phyloP scores from a whole-genome alignment of 805 yeast genomes.

The Suhomyces sp. region DNA sequence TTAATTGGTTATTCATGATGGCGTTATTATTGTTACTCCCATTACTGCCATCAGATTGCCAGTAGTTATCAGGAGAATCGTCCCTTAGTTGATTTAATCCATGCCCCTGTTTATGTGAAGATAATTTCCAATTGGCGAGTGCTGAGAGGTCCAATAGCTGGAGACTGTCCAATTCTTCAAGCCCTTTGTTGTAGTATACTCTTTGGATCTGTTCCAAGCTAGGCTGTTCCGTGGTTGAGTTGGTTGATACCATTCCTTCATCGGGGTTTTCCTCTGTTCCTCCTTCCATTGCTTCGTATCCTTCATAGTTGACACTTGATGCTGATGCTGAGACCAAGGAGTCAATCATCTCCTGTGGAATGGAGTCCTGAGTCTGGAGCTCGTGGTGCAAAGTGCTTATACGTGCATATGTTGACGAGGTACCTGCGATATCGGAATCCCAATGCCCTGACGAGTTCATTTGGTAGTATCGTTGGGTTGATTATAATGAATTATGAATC shows the following conservation, averaged over 20 bases:
- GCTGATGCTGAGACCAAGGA: constrained; percentile 20
- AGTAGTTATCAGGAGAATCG: constrained; percentile 67
- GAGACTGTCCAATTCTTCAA: constrained; percentile 52
- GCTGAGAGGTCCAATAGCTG: constrained; percentile 76
- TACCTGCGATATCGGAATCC: constrained; percentile 16
- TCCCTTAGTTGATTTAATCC: constrained; percentile 73
- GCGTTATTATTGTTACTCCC: constrained; percentile 27
- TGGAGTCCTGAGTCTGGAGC: constrained; percentile 27
- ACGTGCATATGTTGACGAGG: constrained; percentile 5
- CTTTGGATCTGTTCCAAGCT: constrained; percentile 40
- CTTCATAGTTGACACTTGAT: constrained; percentile 7
- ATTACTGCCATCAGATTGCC: constrained; percentile 90
- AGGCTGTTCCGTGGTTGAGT: constrained; percentile 27
- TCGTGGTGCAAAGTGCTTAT: constrained; percentile 20
- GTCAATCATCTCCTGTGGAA: constrained; percentile 30
- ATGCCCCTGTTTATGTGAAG: constrained; percentile 70
- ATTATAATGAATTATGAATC: too few relatives aligned
- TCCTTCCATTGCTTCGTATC: constrained; percentile 4
- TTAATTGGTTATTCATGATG: constrained; percentile 34
- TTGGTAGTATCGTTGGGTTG: too few relatives aligned
- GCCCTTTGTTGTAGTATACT: constrained; percentile 45
- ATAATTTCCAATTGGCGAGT: constrained; percentile 80
- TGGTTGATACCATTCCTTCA: constrained; percentile 9
- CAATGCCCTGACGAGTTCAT: constrained; percentile 32
- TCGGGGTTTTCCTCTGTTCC: constrained; percentile 10